A percentile compares a stretch with the other conserved stretches of the same genome.
phyloP scores from a whole-genome alignment of 352 stramenopile genomes.

The Blastocystis sp. region DNA sequence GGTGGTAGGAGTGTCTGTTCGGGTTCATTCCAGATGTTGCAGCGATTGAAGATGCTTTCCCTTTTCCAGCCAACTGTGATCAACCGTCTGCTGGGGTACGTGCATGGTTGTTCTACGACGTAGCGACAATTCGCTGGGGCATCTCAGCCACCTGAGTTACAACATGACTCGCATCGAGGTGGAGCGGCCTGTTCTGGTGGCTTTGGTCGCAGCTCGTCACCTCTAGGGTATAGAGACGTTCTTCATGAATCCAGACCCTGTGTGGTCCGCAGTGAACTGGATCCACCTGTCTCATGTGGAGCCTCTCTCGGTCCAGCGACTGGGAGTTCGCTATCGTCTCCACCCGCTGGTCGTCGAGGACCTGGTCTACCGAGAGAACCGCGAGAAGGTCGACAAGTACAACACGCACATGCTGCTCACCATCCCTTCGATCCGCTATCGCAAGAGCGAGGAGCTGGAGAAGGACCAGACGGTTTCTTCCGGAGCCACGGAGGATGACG shows the following conservation, averaged over 20 bases:
- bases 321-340: constrained; percentile 47
- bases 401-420: constrained; percentile 47
- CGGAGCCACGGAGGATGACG: background rate
- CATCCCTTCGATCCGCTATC: background rate
- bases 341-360: constrained; percentile 58
- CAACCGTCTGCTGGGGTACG: background rate
- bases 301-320: constrained; percentile 21
- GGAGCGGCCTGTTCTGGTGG: constrained; percentile 23
- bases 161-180: constrained; percentile 19
- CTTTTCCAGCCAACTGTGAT: background rate
- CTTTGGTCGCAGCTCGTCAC: background rate
- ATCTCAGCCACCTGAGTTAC: constrained; percentile 39
- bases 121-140: background rate
- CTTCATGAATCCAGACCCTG: constrained; percentile 50
- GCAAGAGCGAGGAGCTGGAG: background rate
- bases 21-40: background rate
- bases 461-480: background rate
- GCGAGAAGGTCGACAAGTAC: constrained; percentile 54
- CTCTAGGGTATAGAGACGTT: constrained; percentile 48
- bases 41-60: constrained; percentile 43
- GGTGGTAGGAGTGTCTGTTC: background rate
- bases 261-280: constrained; percentile 53
- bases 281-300: background rate
- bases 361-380: constrained; percentile 32
- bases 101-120: background rate